phyloP scores from a whole-genome alignment of 176 grass and related monocot species.

The Musa schizocarpa region DNA sequence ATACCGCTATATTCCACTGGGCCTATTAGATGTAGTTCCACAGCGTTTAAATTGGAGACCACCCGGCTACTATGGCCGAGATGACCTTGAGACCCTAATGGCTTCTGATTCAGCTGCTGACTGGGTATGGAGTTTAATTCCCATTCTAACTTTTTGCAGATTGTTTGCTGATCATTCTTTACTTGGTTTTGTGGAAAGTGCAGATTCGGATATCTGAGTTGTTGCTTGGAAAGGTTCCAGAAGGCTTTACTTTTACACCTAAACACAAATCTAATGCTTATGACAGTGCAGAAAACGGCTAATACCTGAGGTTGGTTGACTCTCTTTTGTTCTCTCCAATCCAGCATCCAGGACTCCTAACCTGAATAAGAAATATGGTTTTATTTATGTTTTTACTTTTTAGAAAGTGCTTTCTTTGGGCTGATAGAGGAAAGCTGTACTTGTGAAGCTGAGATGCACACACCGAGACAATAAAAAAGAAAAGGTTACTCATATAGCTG shows the following conservation, averaged over 20 bases:
- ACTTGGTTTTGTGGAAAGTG: background rate
- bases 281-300: slow-evolving; percentile 84
- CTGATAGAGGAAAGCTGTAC: too few relatives aligned
- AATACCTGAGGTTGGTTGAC: slow-evolving; percentile 10
- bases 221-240: slow-evolving; percentile 82
- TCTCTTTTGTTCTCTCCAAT: background rate
- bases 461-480: too few relatives aligned
- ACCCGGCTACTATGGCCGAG: slow-evolving; percentile 61
- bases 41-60: slow-evolving; percentile 83
- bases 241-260: slow-evolving; percentile 72
- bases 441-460: too few relatives aligned
- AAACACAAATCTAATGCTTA: slow-evolving; percentile 95
- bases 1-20: slow-evolving; percentile 67
- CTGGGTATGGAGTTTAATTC: slow-evolving; percentile 41
- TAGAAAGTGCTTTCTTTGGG: too few relatives aligned
- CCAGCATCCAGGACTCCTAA: too few relatives aligned
- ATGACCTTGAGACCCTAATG: slow-evolving; percentile 95
- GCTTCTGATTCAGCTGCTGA: slow-evolving; percentile 88
- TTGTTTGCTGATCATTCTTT: background rate
- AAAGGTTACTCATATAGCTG: too few relatives aligned
- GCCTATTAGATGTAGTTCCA: slow-evolving; percentile 69
- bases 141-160: background rate
- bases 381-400: too few relatives aligned
- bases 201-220: slow-evolving; percentile 93
- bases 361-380: too few relatives aligned